Conservation (phyloP, 495 filamentous ascomycete genomes). For the Lophiotrema nucula region DNA sequence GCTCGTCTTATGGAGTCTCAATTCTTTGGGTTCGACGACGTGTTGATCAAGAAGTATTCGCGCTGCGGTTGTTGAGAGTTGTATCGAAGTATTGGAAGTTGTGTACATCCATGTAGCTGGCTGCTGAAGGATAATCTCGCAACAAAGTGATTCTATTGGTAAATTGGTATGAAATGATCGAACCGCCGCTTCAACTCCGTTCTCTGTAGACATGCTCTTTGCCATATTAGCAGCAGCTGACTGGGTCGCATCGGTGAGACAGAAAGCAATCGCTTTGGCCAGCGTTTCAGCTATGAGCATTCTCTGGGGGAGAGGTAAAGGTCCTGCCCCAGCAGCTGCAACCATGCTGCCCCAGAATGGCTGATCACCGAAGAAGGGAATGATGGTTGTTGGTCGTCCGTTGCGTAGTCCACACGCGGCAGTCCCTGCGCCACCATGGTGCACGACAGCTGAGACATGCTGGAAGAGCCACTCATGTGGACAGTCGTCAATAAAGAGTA, state of each 20-base stretch:
- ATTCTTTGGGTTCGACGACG: background rate
- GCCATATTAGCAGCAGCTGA: background rate
- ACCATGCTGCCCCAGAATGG: conserved; percentile 23
- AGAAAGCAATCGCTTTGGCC: background rate
- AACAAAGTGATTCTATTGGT: background rate
- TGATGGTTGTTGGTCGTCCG: conserved; percentile 4
- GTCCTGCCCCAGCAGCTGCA: conserved; percentile 13
- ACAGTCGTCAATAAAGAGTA: conserved; percentile 7
- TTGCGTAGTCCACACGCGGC: conserved; percentile 8
- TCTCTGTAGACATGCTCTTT: background rate
- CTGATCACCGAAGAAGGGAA: conserved; percentile 25
- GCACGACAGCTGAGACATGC: conserved; percentile 8
- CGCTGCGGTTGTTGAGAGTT: background rate
- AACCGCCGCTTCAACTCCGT: background rate
- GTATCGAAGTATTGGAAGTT: background rate
- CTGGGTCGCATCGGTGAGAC: background rate
- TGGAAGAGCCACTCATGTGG: conserved; percentile 22
- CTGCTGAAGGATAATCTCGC: background rate
- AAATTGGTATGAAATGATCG: background rate
- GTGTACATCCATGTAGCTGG: background rate
- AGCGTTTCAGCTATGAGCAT: conserved; percentile 3
- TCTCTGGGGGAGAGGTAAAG: conserved; percentile 4
- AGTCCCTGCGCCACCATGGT: conserved; percentile 26
- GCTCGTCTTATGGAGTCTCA: too few species aligned
- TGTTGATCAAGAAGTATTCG: background rate